These are phyloP conservation scores for Diversispora epigaea DNA, from an alignment of 192 early-diverging fungal species.

Conservation along the genomic window DNA sequence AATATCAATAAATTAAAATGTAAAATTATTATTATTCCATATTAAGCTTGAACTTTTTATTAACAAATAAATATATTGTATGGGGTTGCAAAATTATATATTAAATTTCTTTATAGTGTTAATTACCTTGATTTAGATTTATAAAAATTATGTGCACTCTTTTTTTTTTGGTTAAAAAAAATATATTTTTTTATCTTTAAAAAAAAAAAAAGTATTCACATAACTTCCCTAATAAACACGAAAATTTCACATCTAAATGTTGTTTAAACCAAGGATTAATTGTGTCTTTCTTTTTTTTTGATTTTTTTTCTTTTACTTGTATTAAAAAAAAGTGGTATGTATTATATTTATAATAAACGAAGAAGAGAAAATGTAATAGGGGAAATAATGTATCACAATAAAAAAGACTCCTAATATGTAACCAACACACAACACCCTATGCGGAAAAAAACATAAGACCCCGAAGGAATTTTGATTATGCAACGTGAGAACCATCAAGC, in stretches of 20 bases:
- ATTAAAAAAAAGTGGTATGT: constrained; percentile 23
- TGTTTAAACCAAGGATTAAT: not conserved
- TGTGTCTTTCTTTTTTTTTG: not conserved
- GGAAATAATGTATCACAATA: not conserved
- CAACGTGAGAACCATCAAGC: not conserved
- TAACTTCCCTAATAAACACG: too few relatives aligned
- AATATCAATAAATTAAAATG: too few relatives aligned
- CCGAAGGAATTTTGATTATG: constrained; percentile 16
- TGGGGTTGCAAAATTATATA: too few relatives aligned
- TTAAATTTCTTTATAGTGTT: too few relatives aligned
- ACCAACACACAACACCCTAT: constrained; percentile 22
- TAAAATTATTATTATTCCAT: too few relatives aligned
- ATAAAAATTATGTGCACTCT: too few relatives aligned
- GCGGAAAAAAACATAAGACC: constrained; percentile 1
- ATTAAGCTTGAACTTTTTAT: too few relatives aligned
- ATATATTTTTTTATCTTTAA: too few relatives aligned
- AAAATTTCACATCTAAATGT: not conserved
- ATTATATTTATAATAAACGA: constrained; percentile 25
- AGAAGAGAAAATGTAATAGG: not conserved
- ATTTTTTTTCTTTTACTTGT: constrained; percentile 4
- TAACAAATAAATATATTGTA: too few relatives aligned
- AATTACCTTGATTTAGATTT: too few relatives aligned
- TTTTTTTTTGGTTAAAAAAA: too few relatives aligned
- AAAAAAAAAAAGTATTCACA: too few relatives aligned
- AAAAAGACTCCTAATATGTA: constrained; percentile 19